Conservation (phyloP, 1,284 basidiomycete genomes). For the Mycena citricolor region DNA sequence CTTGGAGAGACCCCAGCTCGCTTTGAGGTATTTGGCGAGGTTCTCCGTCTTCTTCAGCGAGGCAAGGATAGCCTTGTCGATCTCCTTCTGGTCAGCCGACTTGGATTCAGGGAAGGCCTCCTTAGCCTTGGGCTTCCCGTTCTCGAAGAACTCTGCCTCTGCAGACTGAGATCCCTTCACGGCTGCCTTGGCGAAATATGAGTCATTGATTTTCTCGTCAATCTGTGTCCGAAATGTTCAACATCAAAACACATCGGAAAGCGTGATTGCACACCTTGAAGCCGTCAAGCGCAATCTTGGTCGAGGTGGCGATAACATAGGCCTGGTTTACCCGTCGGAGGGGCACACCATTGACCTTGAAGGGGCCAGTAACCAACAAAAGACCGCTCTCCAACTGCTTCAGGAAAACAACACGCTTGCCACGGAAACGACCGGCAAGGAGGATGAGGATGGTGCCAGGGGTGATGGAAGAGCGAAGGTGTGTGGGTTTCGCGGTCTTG, state of each 20-base stretch:
- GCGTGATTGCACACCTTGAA: constrained; percentile 59
- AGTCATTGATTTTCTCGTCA: constrained; percentile 90
- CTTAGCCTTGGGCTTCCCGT: constrained; percentile 92
- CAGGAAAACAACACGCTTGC: constrained; percentile 98
- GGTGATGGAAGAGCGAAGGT: constrained; percentile 86
- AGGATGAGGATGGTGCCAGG: constrained; percentile 96
- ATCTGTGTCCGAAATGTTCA: constrained; percentile 45
- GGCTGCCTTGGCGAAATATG: constrained; percentile 89
- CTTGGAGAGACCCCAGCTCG: constrained; percentile 94
- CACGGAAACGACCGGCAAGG: constrained; percentile 96
- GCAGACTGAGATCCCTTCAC: constrained; percentile 73
- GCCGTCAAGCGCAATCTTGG: constrained; percentile 84
- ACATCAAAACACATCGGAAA: constrained; percentile 12
- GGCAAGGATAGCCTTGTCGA: constrained; percentile 85
- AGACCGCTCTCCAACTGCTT: constrained; percentile 95
- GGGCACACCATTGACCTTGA: constrained; percentile 98
- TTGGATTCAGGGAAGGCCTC: constrained; percentile 88
- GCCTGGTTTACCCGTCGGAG: constrained; percentile 98
- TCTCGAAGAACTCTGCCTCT: constrained; percentile 95
- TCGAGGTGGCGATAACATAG: constrained; percentile 98
- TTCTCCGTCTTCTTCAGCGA: constrained; percentile 92
- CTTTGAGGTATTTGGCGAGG: constrained; percentile 92
- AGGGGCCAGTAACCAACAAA: constrained; percentile 95
- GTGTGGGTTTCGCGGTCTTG: constrained; percentile 78
- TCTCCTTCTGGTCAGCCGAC: constrained; percentile 89